phyloP scores from a whole-genome alignment of 805 yeast species.

The Metschnikowia bowlesiae region DNA sequence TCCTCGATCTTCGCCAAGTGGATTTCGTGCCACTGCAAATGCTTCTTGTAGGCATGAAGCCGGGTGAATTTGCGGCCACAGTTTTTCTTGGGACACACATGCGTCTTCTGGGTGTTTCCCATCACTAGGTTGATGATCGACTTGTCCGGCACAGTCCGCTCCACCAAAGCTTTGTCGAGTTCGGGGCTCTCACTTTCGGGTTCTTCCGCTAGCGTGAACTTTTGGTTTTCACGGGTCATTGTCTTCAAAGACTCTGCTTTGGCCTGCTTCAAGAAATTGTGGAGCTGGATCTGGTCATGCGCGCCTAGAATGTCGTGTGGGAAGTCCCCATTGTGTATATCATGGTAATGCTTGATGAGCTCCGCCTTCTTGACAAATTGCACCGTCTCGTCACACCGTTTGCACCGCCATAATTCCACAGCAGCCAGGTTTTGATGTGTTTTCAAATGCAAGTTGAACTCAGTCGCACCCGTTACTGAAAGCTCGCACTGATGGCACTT shows the following conservation, averaged over 20 bases:
- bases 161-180: conserved; percentile 1
- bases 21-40: conserved; percentile 18
- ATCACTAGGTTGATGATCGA: conserved; percentile 10
- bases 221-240: conserved; percentile 3
- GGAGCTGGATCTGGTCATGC: conserved; percentile 20
- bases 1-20: conserved; percentile 27
- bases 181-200: background rate
- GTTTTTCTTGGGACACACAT: conserved; percentile 10
- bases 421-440: conserved; percentile 43
- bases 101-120: conserved; percentile 4
- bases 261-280: conserved; percentile 17
- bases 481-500: conserved; percentile 63
- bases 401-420: conserved; percentile 65
- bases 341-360: conserved; percentile 51
- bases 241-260: conserved; percentile 10
- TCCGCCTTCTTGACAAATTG: conserved; percentile 55
- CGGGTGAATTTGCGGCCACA: conserved; percentile 12
- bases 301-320: conserved; percentile 30
- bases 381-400: conserved; percentile 36
- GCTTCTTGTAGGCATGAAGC: conserved; percentile 12
- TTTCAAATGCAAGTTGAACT: conserved; percentile 68
- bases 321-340: conserved; percentile 40
- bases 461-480: conserved; percentile 68
- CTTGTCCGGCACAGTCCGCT: conserved; percentile 4
- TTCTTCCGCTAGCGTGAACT: background rate